phyloP scores from a whole-genome alignment of 2,329 filamentous ascomycete species.

The Monosporascus sp. region DNA sequence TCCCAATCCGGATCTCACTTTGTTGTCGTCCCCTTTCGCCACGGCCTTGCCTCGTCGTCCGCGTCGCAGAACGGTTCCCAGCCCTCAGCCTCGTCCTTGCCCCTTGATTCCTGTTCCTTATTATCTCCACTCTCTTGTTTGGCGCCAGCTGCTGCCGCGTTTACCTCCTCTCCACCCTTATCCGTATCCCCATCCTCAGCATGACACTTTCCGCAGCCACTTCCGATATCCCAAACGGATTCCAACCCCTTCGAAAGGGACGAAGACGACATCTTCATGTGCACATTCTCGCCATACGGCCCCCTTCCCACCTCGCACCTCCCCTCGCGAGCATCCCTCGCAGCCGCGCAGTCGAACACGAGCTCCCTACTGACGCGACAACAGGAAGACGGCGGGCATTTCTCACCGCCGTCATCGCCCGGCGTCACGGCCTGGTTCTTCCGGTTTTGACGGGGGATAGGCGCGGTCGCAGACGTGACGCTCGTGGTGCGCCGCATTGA shows the following conservation, averaged over 20 bases:
- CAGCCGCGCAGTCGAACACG: not conserved
- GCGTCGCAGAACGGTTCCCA: not conserved
- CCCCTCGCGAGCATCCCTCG: not conserved
- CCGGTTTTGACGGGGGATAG: not conserved
- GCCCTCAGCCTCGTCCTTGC: not conserved
- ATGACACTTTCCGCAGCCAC: not conserved
- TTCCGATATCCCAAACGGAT: not conserved
- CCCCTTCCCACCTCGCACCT: not conserved
- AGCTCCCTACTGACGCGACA: constrained; percentile 7
- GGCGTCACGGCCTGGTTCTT: not conserved
- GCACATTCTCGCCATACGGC: constrained; percentile 4
- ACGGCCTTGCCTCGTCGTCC: not conserved
- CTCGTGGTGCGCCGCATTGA: constrained; percentile 3
- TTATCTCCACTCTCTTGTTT: not conserved
- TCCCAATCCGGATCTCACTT: too few species aligned
- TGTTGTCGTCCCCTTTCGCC: not conserved
- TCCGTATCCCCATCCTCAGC: not conserved
- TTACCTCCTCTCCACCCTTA: not conserved
- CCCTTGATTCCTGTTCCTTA: not conserved
- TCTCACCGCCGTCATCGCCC: not conserved
- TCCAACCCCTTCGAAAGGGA: not conserved
- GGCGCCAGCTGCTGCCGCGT: not conserved
- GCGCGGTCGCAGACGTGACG: constrained; percentile 2
- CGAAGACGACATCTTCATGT: not conserved
- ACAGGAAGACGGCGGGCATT: constrained; percentile 8